Evolutionary conservation across 495 filamentous ascomycete genomes (phyloP).

Genomic region (Aspergillus indologenus): DNA sequence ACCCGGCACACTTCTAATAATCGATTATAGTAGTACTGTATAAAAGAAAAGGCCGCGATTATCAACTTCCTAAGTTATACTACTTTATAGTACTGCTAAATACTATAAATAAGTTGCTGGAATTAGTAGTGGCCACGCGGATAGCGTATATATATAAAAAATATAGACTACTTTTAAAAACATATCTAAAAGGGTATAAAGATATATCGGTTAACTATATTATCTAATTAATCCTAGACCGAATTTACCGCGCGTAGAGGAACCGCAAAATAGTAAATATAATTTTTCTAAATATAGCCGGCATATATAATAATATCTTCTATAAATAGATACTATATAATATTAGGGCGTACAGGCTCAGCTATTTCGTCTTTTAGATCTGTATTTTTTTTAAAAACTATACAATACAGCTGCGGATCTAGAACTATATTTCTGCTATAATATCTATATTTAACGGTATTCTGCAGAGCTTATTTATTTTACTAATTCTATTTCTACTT

Average conservation of each 20-base stretch:
- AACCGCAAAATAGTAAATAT: too few species aligned
- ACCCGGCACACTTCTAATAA: slow-evolving; percentile 23
- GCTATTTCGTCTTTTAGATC: too few species aligned
- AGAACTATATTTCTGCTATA: slow-evolving; percentile 2
- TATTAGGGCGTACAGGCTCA: slow-evolving; percentile 13
- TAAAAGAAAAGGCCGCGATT: slow-evolving; percentile 28
- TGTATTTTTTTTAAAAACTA: too few species aligned
- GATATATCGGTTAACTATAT: slow-evolving; percentile 20
- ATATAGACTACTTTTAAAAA: slow-evolving; percentile 21
- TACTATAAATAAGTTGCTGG: slow-evolving; percentile 31
- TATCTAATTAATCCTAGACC: slow-evolving; percentile 21
- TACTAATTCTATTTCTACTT: slow-evolving; percentile 24
- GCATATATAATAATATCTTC: slow-evolving; percentile 22
- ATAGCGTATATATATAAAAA: slow-evolving; percentile 21
- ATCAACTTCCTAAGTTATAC: slow-evolving; percentile 28
- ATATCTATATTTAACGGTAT: slow-evolving; percentile 14
- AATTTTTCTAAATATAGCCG: too few species aligned
- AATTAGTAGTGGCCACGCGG: slow-evolving; percentile 27
- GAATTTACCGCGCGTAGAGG: slow-evolving; percentile 17
- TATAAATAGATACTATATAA: slow-evolving; percentile 22
- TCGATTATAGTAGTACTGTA: slow-evolving; percentile 28
- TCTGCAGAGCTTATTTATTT: too few species aligned
- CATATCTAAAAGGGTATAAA: slow-evolving; percentile 23
- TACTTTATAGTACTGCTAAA: slow-evolving; percentile 31
- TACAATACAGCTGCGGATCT: too few species aligned